Base-by-base conservation (phyloP, 345 rosid species). In the Hypericum androsaemum region DNA sequence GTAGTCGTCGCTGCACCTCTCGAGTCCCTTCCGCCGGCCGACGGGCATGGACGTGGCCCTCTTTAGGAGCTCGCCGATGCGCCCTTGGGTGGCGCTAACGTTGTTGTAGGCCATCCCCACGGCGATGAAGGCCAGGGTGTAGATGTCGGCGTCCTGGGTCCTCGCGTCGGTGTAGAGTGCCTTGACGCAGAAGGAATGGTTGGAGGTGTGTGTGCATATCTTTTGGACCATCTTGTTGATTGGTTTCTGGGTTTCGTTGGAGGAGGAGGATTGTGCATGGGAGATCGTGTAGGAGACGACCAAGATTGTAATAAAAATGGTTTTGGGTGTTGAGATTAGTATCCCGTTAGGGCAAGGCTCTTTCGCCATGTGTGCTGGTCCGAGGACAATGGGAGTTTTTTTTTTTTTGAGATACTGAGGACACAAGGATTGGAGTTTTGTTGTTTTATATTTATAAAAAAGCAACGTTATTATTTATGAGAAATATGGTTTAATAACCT, bases 141-240 rank as follows among this genome's bases (percentile, higher is more conserved):
- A 59, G 37, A 52, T 10, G 56, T 73, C 78, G 5, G 74, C 76
- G 38, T 49, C 40, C 0, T 71, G 56, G 22, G 78, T 57, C 10
- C 76, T 68, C 2, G 56, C 49, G 54, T 77, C 79, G 5, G 79
- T 60, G 59, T 67, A 73, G 10, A 77, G 76, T 45, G 82, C 58
- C 39, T 63, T 36, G n/a, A 68, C 53, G 10, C 82, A 74, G 61
- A 63, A 64, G 12, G 57, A 5, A 50, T 68, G 60, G 50, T 60
- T 53, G 1, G 56, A 48, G 13, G 75, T 54, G 45, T 50, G 50
- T 22, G 51, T 62, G 71, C 77, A 76, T 39, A 72, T 59, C 39
- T 41, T 50, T 56, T 56, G 43, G 6, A 72, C 81, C 7, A 68
- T 1, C 32, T 22, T 22, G 32, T 22, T 22, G 52, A 47, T 63